Evolutionary conservation across 2,329 filamentous ascomycete species (phyloP).

Genomic region (Clarireedia hainanense): DNA sequence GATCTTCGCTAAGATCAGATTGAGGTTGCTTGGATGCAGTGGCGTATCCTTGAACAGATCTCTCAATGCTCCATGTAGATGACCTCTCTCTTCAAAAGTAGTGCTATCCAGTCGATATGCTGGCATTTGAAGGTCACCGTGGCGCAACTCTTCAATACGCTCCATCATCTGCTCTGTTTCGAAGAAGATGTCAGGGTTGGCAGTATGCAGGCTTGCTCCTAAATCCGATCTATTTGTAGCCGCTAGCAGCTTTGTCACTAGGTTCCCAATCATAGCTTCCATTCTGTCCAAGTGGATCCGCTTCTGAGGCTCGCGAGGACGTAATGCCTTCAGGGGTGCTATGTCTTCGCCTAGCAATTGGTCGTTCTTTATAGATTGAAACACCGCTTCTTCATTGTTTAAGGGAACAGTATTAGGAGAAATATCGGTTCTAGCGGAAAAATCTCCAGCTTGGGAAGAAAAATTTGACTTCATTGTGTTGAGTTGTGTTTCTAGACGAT

Average conservation of each 20-base stretch:
- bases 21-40: slow-evolving; percentile 13
- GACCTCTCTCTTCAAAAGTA: slow-evolving; percentile 13
- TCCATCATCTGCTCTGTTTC: slow-evolving; percentile 15
- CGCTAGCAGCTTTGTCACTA: slow-evolving; percentile 19
- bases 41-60: slow-evolving; percentile 12
- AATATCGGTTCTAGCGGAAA: background rate
- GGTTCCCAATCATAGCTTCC: slow-evolving; percentile 16
- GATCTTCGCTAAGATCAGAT: slow-evolving; percentile 32
- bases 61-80: slow-evolving; percentile 20
- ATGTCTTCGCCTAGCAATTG: slow-evolving; percentile 2
- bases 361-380: background rate
- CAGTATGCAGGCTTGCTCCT: background rate
- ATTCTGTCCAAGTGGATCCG: slow-evolving; percentile 18
- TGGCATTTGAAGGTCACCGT: slow-evolving; percentile 15
- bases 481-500: background rate
- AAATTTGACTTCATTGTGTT: background rate
- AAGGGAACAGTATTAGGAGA: background rate
- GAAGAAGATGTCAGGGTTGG: background rate
- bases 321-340: background rate
- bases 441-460: background rate
- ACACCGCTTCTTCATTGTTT: background rate
- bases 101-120: slow-evolving; percentile 12
- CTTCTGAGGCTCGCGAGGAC: slow-evolving; percentile 17
- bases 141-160: slow-evolving; percentile 14
- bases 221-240: slow-evolving; percentile 9